Evolutionary conservation across 1,284 basidiomycete species (phyloP).

Genomic region (Amanita bisporigera): DNA sequence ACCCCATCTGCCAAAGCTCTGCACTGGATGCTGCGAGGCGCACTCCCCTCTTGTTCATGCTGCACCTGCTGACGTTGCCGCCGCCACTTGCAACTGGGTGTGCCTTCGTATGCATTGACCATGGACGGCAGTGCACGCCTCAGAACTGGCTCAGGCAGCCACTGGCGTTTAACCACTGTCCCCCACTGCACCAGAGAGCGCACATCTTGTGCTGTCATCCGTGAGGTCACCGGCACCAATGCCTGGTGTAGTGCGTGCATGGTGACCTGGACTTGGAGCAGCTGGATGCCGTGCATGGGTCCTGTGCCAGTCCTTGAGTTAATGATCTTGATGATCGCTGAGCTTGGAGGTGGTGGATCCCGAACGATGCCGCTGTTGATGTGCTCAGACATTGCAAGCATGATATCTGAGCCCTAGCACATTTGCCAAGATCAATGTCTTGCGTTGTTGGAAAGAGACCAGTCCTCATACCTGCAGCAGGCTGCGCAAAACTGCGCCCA

Average conservation of each 20-base stretch:
- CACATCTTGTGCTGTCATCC: not conserved
- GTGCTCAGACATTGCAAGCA: not conserved
- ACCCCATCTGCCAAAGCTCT: too few species aligned
- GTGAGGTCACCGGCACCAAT: not conserved
- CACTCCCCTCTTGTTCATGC: too few species aligned
- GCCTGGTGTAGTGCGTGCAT: not conserved
- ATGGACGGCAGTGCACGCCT: not conserved
- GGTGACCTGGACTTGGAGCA: not conserved
- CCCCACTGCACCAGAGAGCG: not conserved
- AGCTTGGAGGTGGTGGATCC: not conserved
- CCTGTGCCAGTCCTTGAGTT: not conserved
- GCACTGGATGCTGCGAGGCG: not conserved
- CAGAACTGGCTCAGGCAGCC: not conserved
- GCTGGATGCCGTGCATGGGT: not conserved
- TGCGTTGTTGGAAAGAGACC: not conserved
- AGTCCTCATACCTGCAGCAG: not conserved
- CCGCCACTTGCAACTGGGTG: not conserved
- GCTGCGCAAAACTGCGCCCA: not conserved
- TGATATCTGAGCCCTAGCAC: not conserved
- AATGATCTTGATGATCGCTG: not conserved
- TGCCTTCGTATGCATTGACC: not conserved
- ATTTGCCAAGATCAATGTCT: not conserved
- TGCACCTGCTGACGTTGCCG: not conserved
- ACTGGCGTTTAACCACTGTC: not conserved
- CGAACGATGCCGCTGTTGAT: not conserved